A percentile compares a stretch with the other conserved stretches of the same genome.
phyloP scores from a whole-genome alignment of 2,329 filamentous ascomycete genomes.

The Talaromyces sp. region DNA sequence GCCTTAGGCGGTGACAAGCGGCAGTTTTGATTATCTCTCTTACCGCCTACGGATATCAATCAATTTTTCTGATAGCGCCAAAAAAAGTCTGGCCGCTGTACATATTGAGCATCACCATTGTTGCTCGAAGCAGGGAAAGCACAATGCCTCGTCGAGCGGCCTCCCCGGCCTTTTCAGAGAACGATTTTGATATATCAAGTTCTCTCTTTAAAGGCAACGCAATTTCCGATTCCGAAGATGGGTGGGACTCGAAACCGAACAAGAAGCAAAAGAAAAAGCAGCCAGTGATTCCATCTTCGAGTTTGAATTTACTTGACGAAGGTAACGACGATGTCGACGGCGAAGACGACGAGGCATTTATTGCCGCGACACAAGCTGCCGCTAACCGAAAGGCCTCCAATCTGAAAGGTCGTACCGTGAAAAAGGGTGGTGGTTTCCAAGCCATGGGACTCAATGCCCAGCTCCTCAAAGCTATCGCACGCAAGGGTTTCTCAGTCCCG shows the following conservation, averaged over 20 bases:
- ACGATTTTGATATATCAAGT: constrained; percentile 83
- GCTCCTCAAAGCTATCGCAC: constrained; percentile 82
- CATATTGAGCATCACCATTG: not conserved
- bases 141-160: constrained; percentile 68
- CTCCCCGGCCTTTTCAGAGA: constrained; percentile 83
- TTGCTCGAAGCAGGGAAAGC: not conserved
- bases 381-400: constrained; percentile 83
- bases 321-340: constrained; percentile 40
- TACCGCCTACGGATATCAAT: constrained; percentile 31
- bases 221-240: constrained; percentile 42
- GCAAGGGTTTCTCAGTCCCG: constrained; percentile 93
- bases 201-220: constrained; percentile 64
- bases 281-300: constrained; percentile 32
- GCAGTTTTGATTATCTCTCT: constrained; percentile 19
- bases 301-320: constrained; percentile 57
- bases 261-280: constrained; percentile 41
- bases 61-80: constrained; percentile 22
- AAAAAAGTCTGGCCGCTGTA: constrained; percentile 11
- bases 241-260: constrained; percentile 49
- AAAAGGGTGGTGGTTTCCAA: constrained; percentile 96
- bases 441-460: constrained; percentile 83
- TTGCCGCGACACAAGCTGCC: constrained; percentile 79
- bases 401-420: constrained; percentile 77
- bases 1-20: constrained; percentile 19
- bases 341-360: constrained; percentile 77